A percentile compares a stretch with the other conserved stretches of the same genome.
Conservation (phyloP, 345 rosid species). For the Populus ilicifolia region DNA sequence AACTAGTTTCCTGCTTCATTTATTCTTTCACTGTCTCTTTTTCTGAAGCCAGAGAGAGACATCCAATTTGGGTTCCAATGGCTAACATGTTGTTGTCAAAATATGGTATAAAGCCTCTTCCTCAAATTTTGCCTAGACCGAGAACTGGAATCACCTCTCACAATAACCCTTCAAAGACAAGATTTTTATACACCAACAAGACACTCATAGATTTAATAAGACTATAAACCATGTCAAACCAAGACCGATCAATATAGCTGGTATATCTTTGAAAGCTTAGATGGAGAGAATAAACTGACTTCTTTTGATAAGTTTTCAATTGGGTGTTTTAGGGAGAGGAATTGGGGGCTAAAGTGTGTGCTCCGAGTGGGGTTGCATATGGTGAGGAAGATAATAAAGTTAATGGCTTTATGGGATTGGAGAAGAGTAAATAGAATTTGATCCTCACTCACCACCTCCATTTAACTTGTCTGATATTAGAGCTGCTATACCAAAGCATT, state of each 20-base stretch:
- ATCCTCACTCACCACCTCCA: conserved; percentile 67
- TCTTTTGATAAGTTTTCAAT: neutral
- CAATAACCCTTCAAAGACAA: conserved; percentile 17
- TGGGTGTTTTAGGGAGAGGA: conserved; percentile 5
- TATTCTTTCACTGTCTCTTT: neutral
- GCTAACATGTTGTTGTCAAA: conserved; percentile 62
- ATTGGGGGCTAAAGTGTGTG: conserved; percentile 17
- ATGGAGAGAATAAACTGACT: too few species aligned
- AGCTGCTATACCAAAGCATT: conserved; percentile 81
- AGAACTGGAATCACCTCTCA: conserved; percentile 28
- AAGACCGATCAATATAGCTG: too few species aligned
- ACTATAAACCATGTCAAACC: too few species aligned
- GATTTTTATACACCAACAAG: conserved; percentile 17
- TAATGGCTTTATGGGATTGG: neutral
- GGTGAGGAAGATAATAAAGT: conserved; percentile 6
- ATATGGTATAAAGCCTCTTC: conserved; percentile 71
- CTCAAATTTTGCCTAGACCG: conserved; percentile 40
- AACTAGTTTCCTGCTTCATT: neutral
- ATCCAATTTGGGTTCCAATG: conserved; percentile 43
- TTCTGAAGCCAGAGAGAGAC: neutral
- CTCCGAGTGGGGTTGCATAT: conserved; percentile 6
- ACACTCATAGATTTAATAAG: neutral
- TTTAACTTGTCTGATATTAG: conserved; percentile 65
- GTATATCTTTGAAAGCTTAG: too few species aligned
- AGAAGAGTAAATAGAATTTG: conserved; percentile 28